phyloP scores from a whole-genome alignment of 257 asterid genomes.

The Haberlea rhodopensis region DNA sequence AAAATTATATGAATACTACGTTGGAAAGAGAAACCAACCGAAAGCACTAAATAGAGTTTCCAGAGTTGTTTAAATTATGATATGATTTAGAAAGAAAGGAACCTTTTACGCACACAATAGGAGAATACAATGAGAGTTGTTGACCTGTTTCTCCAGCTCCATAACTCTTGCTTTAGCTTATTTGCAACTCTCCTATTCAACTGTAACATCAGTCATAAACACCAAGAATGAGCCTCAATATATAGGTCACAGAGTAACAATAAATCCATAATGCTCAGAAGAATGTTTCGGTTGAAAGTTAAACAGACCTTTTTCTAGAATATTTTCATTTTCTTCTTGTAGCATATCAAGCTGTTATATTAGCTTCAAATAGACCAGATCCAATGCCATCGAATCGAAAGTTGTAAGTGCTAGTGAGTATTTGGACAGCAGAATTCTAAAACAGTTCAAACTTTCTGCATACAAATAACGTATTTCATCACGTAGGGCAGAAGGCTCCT shows the following conservation, averaged over 20 bases:
- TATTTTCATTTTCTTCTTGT: constrained; percentile 89
- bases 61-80: constrained; percentile 5
- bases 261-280: background rate
- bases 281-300: constrained; percentile 18
- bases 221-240: constrained; percentile 20
- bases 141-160: constrained; percentile 97
- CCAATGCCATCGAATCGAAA: constrained; percentile 14
- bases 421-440: constrained; percentile 20
- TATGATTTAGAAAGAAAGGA: constrained; percentile 19
- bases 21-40: constrained; percentile 3
- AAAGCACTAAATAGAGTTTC: background rate
- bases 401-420: no score
- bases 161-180: constrained; percentile 86
- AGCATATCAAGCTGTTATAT: constrained; percentile 79
- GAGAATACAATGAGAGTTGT: constrained; percentile 23
- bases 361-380: constrained; percentile 29
- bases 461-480: constrained; percentile 59
- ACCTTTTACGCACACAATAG: constrained; percentile 6
- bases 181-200: constrained; percentile 66
- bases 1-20: background rate
- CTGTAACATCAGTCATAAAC: constrained; percentile 45
- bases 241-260: constrained; percentile 20
- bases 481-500: constrained; percentile 76
- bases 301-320: constrained; percentile 66
- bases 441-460: constrained; percentile 7